Evolutionary conservation across 768 basidiomycete genomes (phyloP).

Genomic region (Vishniacozyma victoriae): DNA sequence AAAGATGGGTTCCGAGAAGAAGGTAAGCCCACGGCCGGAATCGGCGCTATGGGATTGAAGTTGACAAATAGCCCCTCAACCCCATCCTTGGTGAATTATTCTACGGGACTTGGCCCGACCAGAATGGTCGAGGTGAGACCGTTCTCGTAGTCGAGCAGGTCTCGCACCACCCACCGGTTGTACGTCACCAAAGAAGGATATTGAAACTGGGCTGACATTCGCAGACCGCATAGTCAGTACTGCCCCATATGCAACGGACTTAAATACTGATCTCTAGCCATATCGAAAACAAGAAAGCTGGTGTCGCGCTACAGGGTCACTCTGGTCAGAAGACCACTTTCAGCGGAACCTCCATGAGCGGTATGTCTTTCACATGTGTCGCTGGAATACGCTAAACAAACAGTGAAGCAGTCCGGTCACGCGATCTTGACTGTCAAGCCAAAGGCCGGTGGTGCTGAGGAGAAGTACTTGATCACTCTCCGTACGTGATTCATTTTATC

Average conservation of each 20-base stretch:
- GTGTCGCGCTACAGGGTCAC: constrained; percentile 72
- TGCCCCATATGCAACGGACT: not conserved
- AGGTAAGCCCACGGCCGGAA: constrained; percentile 52
- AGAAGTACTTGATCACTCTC: constrained; percentile 83
- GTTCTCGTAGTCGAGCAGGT: constrained; percentile 86
- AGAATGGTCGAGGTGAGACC: constrained; percentile 67
- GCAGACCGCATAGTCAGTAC: constrained; percentile 45
- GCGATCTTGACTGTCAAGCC: constrained; percentile 66
- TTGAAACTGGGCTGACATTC: not conserved
- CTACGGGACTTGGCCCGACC: constrained; percentile 80
- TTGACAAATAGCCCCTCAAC: constrained; percentile 68
- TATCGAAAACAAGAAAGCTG: constrained; percentile 74
- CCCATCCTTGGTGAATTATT: constrained; percentile 85
- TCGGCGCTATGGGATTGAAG: constrained; percentile 9
- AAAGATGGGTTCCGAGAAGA: constrained; percentile 95
- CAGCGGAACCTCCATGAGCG: constrained; percentile 57
- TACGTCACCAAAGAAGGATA: constrained; percentile 11
- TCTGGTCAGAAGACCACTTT: constrained; percentile 95
- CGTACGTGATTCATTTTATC: constrained; percentile 51
- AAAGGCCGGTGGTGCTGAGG: constrained; percentile 55
- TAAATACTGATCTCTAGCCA: constrained; percentile 56
- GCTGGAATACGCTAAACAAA: not conserved
- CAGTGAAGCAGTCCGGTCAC: constrained; percentile 93
- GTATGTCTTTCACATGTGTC: constrained; percentile 17
- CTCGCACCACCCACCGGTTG: constrained; percentile 69